A percentile compares a stretch with the other conserved stretches of the same genome.
phyloP scores from a whole-genome alignment of 2,329 filamentous ascomycete species.

The Aspergillus unguis region DNA sequence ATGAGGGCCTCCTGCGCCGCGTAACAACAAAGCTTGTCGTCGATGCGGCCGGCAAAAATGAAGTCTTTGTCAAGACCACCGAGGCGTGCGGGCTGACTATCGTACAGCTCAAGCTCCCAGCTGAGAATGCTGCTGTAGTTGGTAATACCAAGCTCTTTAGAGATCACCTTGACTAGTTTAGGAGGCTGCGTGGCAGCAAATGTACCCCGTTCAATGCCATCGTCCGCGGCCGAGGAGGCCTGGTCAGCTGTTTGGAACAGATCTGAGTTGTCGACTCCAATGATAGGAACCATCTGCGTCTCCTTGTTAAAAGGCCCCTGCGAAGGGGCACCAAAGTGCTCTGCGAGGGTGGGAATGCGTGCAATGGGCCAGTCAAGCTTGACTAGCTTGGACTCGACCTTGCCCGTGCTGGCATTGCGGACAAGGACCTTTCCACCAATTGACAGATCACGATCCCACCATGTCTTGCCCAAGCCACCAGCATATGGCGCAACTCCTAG shows the following conservation, averaged over 20 bases:
- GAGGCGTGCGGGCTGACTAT: conserved; percentile 78
- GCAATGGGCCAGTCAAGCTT: conserved; percentile 95
- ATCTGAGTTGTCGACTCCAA: conserved; percentile 77
- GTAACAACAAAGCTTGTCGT: conserved; percentile 97
- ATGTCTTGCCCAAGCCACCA: conserved; percentile 79
- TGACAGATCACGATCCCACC: conserved; percentile 95
- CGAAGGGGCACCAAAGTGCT: conserved; percentile 79
- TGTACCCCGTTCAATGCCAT: conserved; percentile 52
- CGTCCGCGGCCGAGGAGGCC: conserved; percentile 35
- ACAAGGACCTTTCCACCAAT: conserved; percentile 88
- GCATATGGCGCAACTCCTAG: conserved; percentile 91
- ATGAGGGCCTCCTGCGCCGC: conserved; percentile 81
- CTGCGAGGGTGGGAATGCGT: conserved; percentile 83
- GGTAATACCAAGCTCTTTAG: conserved; percentile 69
- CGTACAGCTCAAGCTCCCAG: conserved; percentile 96
- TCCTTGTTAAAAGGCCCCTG: conserved; percentile 73
- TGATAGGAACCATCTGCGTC: conserved; percentile 90
- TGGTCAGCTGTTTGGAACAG: conserved; percentile 32
- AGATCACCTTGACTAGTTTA: conserved; percentile 78
- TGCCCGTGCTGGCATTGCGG: conserved; percentile 66
- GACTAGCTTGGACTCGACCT: conserved; percentile 76
- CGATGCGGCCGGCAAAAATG: conserved; percentile 91
- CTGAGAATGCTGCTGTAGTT: conserved; percentile 76
- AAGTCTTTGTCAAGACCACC: conserved; percentile 87
- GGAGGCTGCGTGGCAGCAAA: conserved; percentile 84